Base-by-base conservation (phyloP, 139 green algal genomes). In the Coccomyxa sp. region DNA sequence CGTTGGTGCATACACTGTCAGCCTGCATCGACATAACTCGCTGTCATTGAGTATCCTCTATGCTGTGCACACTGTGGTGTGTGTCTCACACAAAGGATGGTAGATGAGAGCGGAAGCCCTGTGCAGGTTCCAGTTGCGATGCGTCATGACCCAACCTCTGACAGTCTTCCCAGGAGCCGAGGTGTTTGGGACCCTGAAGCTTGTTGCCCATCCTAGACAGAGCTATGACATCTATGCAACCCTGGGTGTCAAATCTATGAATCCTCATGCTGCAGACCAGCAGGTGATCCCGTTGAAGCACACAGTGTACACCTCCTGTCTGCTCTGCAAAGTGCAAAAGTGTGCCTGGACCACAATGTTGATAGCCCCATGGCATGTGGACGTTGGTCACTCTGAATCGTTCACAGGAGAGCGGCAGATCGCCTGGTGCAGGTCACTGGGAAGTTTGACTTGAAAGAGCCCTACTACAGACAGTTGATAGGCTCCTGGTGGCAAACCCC, bases 371-470 rank as follows among this genome's bases (percentile, higher is more conserved):
- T n/a, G n/a, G n/a, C n/a, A n/a, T n/a, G n/a, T n/a, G n/a, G n/a
- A n/a, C n/a, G n/a, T n/a, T n/a, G n/a, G n/a, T n/a, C n/a, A n/a
- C n/a, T n/a, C n/a, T n/a, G n/a, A n/a, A n/a, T n/a, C n/a, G n/a
- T 39, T 35, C 64, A 37, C 24, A 72, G 31, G 29, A 27, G 70
- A 40, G 9, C 24, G 70, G 27, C 70, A 40, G 27, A 4, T 64
- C 27, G 22, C n/a, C 12, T 72, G 31, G 76, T 79, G 76, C 75
- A 85, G 82, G 78, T 72, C 3, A 76, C n/a, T 0, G 91, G 90
- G n/a, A 86, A 86, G 68, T 93, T 92, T 50, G 94, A 98, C 77
- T 80, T 98, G 50, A 98, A 98, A 80, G 93, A 98, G 80, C 94
- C 94, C 0, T 97, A 95, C 84, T 98, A 97, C 88, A 39, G 79